These are phyloP conservation scores for Amanita molliuscula DNA, from an alignment of 768 basidiomycete genomes.

Conservation along the genomic window DNA sequence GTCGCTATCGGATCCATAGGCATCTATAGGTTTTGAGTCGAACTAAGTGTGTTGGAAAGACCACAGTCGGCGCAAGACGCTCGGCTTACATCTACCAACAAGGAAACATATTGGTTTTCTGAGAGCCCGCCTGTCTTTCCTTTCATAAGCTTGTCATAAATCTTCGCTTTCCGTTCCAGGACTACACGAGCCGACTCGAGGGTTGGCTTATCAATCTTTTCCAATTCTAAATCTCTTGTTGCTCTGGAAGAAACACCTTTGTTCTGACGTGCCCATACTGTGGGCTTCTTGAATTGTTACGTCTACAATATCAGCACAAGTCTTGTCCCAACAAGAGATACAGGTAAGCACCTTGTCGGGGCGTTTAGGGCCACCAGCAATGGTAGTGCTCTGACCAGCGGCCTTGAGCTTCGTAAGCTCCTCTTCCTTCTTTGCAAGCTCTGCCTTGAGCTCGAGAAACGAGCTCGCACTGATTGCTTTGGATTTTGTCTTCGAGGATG, in stretches of 20 bases:
- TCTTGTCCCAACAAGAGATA: background rate
- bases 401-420: slow-evolving; percentile 51
- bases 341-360: slow-evolving; percentile 52
- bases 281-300: slow-evolving; percentile 46
- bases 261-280: slow-evolving; percentile 68
- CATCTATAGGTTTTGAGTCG: slow-evolving; percentile 41
- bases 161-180: slow-evolving; percentile 67
- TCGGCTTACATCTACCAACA: slow-evolving; percentile 69
- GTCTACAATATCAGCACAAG: slow-evolving; percentile 5
- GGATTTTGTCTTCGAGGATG: slow-evolving; percentile 51
- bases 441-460: slow-evolving; percentile 76
- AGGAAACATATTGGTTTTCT: slow-evolving; percentile 60
- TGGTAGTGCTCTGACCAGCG: slow-evolving; percentile 38
- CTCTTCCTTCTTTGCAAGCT: slow-evolving; percentile 52
- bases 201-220: slow-evolving; percentile 57
- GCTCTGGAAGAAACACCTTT: slow-evolving; percentile 61
- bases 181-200: slow-evolving; percentile 62
- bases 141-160: slow-evolving; percentile 69
- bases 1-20: slow-evolving; percentile 62
- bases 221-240: slow-evolving; percentile 59
- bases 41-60: slow-evolving; percentile 33
- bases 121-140: slow-evolving; percentile 73
- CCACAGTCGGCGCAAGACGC: background rate
- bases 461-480: slow-evolving; percentile 65
- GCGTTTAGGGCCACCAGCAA: slow-evolving; percentile 53